Base-by-base conservation (phyloP, 805 yeast genomes). In the Candida wancherniae region DNA sequence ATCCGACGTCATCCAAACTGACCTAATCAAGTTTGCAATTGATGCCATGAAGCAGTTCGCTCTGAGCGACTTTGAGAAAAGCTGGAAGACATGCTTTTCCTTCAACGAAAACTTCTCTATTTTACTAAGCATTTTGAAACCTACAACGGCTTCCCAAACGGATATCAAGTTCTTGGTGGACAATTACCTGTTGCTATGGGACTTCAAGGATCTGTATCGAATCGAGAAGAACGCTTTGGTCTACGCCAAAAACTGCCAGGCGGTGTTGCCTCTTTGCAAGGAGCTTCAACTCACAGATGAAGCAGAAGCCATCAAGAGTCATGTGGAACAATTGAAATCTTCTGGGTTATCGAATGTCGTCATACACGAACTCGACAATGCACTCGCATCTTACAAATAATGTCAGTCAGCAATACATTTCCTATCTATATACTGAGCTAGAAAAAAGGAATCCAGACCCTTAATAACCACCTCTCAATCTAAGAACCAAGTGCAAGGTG, bases 1-100 rank as follows among this genome's bases (percentile, higher is more conserved):
- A 8, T 16, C 25, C 3, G 15, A 35, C 6, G 15, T 11, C n/a
- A 33, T 38, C 18, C 40, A 53, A 27, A n/a, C 22, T 5, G 44
- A 39, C 5, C 45, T 60, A 17, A 37, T 55, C 15, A 13, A 32
- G 5, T 61, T 67, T 36, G 50, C 63, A 2, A 38, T 61, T 38
- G 40, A 44, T 8, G 26, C 50, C 22, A 38, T 58, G 32, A 29
- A 34, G 4, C 26, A 35, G 3, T 42, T 66, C 20, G 48, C 49
- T 32, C 22, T 45, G 4, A 49, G 61, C 6, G 40, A 42, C 9
- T 40, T 48, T 14, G 51, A 57, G 52, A 50, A 61, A 29, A 71
- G 84, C 1, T 82, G 90, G 90, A 68, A 81, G 43, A 65, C 80
- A 2, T 75, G 76, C 42, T 36, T 68, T 2, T 63, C 67, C 1